A percentile compares a stretch with the other conserved stretches of the same genome.
phyloP scores from a whole-genome alignment of 768 basidiomycete species.

The Cubamyces lactineus region DNA sequence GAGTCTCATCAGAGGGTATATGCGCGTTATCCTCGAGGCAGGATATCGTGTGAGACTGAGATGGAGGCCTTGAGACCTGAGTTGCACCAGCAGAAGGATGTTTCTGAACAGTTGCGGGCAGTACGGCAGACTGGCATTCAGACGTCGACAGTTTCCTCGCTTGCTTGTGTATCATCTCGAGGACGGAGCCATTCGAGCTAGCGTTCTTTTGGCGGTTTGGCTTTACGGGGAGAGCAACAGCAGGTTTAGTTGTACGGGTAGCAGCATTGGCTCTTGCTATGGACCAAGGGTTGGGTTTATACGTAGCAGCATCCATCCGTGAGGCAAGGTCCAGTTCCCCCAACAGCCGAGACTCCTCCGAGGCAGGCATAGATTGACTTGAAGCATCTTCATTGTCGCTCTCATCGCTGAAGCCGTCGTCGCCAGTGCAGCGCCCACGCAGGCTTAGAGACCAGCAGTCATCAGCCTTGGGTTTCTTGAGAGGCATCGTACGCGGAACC shows the following conservation, averaged over 20 bases:
- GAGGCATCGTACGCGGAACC: not conserved
- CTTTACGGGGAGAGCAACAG: not conserved
- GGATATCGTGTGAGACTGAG: not conserved
- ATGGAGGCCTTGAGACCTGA: not conserved
- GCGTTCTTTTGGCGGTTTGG: not conserved
- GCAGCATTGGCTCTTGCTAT: conserved; percentile 82
- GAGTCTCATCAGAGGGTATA: conserved; percentile 25
- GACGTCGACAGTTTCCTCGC: not conserved
- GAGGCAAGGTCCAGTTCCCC: conserved; percentile 62
- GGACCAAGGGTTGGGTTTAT: conserved; percentile 78
- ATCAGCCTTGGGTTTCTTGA: not conserved
- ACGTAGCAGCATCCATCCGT: conserved; percentile 62
- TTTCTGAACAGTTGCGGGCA: not conserved
- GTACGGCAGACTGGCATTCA: no score
- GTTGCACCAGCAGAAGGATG: not conserved
- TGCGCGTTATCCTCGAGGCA: conserved; percentile 4
- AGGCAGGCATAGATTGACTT: not conserved
- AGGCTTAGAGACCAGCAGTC: conserved; percentile 38
- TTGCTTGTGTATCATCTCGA: conserved; percentile 7
- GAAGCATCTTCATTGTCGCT: conserved; percentile 24
- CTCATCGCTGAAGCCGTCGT: conserved; percentile 27
- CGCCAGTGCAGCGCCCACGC: conserved; percentile 20
- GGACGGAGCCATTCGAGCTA: not conserved
- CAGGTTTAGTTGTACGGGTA: conserved; percentile 31
- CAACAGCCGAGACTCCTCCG: conserved; percentile 37